Evolutionary conservation across 2,329 filamentous ascomycete species (phyloP).

Genomic region (Neoascochyta sp.): DNA sequence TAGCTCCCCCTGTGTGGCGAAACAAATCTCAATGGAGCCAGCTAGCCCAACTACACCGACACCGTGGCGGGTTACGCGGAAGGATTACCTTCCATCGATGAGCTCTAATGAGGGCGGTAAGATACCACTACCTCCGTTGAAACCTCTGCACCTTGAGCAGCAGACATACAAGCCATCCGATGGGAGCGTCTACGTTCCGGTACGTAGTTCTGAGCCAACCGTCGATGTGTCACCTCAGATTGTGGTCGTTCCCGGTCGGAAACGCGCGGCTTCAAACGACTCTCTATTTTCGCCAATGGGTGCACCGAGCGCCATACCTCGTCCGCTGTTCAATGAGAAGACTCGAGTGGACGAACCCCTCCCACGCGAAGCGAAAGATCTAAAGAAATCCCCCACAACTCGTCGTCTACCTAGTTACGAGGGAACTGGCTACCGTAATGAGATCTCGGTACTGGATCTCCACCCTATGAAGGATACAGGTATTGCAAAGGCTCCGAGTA

Average conservation of each 20-base stretch:
- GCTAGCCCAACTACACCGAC: too few species aligned
- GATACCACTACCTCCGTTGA: too few species aligned
- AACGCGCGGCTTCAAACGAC: constrained; percentile 2
- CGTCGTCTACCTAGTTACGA: constrained; percentile 22
- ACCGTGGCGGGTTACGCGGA: too few species aligned
- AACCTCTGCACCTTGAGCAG: too few species aligned
- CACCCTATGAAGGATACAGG: constrained; percentile 4
- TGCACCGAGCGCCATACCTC: constrained; percentile 18
- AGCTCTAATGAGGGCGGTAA: too few species aligned
- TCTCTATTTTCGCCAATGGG: constrained; percentile 13
- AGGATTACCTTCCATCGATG: too few species aligned
- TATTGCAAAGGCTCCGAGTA: background rate
- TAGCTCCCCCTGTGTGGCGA: too few species aligned
- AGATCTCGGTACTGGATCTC: constrained; percentile 18
- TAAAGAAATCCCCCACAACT: constrained; percentile 3
- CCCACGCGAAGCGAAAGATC: background rate
- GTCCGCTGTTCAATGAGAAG: constrained; percentile 7
- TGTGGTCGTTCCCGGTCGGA: too few species aligned
- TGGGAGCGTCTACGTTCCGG: constrained; percentile 14
- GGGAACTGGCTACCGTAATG: constrained; percentile 18
- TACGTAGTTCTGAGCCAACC: constrained; percentile 15
- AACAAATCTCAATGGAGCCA: too few species aligned
- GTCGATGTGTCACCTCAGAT: too few species aligned
- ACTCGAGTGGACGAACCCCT: background rate
- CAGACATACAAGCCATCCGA: constrained; percentile 10